phyloP scores from a whole-genome alignment of 352 stramenopile genomes.

The Pythium periplocum region DNA sequence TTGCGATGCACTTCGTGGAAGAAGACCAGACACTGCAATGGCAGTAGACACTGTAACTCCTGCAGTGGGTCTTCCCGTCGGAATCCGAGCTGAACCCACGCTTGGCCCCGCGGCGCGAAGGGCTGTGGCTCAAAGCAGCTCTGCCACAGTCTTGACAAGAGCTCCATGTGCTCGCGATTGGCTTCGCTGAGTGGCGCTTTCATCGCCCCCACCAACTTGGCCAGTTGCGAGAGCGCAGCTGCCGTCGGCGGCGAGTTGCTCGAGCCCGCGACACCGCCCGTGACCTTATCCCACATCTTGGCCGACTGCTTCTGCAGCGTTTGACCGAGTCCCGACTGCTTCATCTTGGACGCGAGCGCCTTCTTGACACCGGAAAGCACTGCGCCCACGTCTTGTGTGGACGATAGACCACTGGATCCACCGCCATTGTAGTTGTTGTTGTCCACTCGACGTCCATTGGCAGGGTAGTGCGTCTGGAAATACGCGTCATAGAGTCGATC shows the following conservation, averaged over 20 bases:
- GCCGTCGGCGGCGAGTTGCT: constrained; percentile 49
- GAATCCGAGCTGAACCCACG: constrained; percentile 67
- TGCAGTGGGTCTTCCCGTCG: constrained; percentile 55
- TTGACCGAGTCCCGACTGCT: constrained; percentile 59
- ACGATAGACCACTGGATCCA: constrained; percentile 5
- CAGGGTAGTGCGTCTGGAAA: constrained; percentile 40
- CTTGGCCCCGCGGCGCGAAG: constrained; percentile 32
- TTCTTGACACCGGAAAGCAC: constrained; percentile 77
- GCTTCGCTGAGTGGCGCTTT: constrained; percentile 47
- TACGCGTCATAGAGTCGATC: constrained; percentile 58
- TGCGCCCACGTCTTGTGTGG: constrained; percentile 42
- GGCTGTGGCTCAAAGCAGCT: constrained; percentile 65
- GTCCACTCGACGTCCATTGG: neutral
- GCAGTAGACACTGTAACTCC: constrained; percentile 66
- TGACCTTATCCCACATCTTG: constrained; percentile 74
- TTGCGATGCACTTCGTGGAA: constrained; percentile 74
- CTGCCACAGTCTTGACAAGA: constrained; percentile 63
- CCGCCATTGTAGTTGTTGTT: constrained; percentile 2
- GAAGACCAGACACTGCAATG: constrained; percentile 76
- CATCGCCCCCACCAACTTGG: constrained; percentile 59
- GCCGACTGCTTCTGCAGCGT: constrained; percentile 68
- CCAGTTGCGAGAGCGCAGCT: constrained; percentile 51
- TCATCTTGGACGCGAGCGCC: constrained; percentile 77
- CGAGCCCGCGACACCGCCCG: constrained; percentile 16
- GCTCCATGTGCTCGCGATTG: constrained; percentile 65